A percentile compares a stretch with the other conserved stretches of the same genome.
These are phyloP conservation scores for Leccinum sublutescens DNA, from an alignment of 768 basidiomycete genomes.

Conservation along the genomic window DNA sequence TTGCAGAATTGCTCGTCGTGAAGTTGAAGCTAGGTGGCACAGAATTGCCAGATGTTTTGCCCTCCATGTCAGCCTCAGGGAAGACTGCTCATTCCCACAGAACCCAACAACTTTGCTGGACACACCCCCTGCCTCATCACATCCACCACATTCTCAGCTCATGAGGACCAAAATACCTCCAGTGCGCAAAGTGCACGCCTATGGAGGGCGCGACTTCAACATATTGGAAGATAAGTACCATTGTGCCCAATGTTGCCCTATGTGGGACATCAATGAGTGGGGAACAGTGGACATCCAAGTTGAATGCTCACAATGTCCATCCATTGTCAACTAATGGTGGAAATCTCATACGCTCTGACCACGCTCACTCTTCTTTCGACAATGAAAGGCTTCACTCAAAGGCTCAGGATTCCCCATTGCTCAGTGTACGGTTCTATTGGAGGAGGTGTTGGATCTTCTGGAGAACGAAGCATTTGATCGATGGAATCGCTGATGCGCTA, in stretches of 20 bases:
- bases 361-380: constrained; percentile 80
- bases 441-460: constrained; percentile 83
- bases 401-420: constrained; percentile 67
- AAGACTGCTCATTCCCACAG: constrained; percentile 19
- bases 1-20: too few relatives aligned
- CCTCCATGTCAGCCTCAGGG: constrained; percentile 17
- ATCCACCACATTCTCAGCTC: constrained; percentile 44
- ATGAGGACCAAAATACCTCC: constrained; percentile 81
- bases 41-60: not conserved
- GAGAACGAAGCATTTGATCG: constrained; percentile 72
- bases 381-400: constrained; percentile 59
- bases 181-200: constrained; percentile 67
- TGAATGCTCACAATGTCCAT: constrained; percentile 79
- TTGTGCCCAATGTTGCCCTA: constrained; percentile 49
- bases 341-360: constrained; percentile 88
- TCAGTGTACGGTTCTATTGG: constrained; percentile 76
- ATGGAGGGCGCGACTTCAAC: constrained; percentile 80
- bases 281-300: constrained; percentile 85
- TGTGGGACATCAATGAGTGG: constrained; percentile 81
- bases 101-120: constrained; percentile 25
- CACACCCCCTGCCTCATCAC: constrained; percentile 33
- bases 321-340: constrained; percentile 77
- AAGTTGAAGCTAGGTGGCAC: too few relatives aligned
- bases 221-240: constrained; percentile 60
- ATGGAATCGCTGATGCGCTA: constrained; percentile 36